Evolutionary conservation across 306 rosid species (phyloP).

Genomic region (Prunus campanulata): DNA sequence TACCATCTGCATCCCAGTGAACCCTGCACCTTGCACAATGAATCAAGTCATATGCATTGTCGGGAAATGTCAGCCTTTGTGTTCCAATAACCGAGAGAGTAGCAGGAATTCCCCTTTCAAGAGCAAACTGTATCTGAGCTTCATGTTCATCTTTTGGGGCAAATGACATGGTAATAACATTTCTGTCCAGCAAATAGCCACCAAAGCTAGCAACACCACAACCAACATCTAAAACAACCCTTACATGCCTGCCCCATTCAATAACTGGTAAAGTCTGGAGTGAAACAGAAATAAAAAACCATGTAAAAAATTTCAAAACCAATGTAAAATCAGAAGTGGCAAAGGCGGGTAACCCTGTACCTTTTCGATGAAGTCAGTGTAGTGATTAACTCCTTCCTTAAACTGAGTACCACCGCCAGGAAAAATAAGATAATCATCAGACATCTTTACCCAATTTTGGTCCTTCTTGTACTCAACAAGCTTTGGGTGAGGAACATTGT

Average conservation of each 20-base stretch:
- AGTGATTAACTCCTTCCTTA: constrained; percentile 80
- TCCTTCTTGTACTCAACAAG: constrained; percentile 95
- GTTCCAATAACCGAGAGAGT: constrained; percentile 95
- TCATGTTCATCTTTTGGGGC: constrained; percentile 99
- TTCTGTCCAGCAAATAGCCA: constrained; percentile 72
- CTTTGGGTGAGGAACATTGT: constrained; percentile 87
- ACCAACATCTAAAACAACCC: constrained; percentile 91
- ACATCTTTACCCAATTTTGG: constrained; percentile 82
- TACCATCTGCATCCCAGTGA: constrained; percentile 99
- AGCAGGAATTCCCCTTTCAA: constrained; percentile 98
- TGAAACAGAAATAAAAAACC: constrained; percentile 13
- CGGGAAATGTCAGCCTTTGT: constrained; percentile 70
- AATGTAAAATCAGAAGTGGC: not conserved
- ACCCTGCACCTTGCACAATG: constrained; percentile 99
- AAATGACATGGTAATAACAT: constrained; percentile 88
- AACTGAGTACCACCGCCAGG: constrained; percentile 99
- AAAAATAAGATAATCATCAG: constrained; percentile 69
- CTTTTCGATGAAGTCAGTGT: constrained; percentile 60
- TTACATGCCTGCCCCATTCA: constrained; percentile 72
- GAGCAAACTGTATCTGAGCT: constrained; percentile 97
- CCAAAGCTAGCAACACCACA: constrained; percentile 99
- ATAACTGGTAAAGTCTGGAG: constrained; percentile 52
- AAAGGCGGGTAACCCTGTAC: constrained; percentile 18
- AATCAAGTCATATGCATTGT: constrained; percentile 74
- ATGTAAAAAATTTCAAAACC: constrained; percentile 2